phyloP scores from a whole-genome alignment of 2,329 filamentous ascomycete genomes.

The Zasmidium citrigriseum region DNA sequence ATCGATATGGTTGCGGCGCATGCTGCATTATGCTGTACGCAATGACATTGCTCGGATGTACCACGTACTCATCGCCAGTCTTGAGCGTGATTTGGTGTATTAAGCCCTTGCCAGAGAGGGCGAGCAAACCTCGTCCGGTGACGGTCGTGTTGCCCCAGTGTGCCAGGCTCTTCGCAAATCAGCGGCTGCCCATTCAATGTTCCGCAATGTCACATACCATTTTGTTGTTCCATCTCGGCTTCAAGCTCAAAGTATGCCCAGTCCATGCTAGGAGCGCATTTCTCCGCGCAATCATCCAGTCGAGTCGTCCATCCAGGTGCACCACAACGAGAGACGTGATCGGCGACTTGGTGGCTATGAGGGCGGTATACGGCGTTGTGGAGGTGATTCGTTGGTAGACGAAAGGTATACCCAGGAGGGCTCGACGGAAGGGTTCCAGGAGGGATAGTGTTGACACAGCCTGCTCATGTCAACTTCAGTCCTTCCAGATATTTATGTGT shows the following conservation, averaged over 20 bases:
- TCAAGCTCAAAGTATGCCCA: slow-evolving; percentile 77
- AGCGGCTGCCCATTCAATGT: slow-evolving; percentile 29
- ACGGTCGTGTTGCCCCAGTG: slow-evolving; percentile 91
- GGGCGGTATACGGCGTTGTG: slow-evolving; percentile 80
- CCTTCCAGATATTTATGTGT: background rate
- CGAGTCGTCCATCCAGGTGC: slow-evolving; percentile 86
- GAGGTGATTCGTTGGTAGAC: slow-evolving; percentile 89
- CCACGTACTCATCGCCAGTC: slow-evolving; percentile 84
- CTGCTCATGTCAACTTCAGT: slow-evolving; percentile 45
- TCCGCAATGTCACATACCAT: slow-evolving; percentile 50
- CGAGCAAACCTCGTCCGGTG: slow-evolving; percentile 83
- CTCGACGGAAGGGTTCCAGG: slow-evolving; percentile 79
- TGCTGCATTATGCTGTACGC: slow-evolving; percentile 79
- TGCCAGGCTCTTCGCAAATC: slow-evolving; percentile 61
- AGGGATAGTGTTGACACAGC: slow-evolving; percentile 86
- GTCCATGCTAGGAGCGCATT: slow-evolving; percentile 95
- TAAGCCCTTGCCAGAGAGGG: slow-evolving; percentile 82
- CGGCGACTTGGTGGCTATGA: slow-evolving; percentile 85
- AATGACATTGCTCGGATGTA: slow-evolving; percentile 85
- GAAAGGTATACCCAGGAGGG: slow-evolving; percentile 83
- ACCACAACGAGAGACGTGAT: slow-evolving; percentile 85
- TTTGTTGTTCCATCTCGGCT: slow-evolving; percentile 71
- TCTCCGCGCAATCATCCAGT: slow-evolving; percentile 91
- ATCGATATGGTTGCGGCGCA: slow-evolving; percentile 79
- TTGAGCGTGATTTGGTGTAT: slow-evolving; percentile 82